These are phyloP conservation scores for Lepidopterella palustris DNA, from an alignment of 495 filamentous ascomycete species.

Conservation along the genomic window DNA sequence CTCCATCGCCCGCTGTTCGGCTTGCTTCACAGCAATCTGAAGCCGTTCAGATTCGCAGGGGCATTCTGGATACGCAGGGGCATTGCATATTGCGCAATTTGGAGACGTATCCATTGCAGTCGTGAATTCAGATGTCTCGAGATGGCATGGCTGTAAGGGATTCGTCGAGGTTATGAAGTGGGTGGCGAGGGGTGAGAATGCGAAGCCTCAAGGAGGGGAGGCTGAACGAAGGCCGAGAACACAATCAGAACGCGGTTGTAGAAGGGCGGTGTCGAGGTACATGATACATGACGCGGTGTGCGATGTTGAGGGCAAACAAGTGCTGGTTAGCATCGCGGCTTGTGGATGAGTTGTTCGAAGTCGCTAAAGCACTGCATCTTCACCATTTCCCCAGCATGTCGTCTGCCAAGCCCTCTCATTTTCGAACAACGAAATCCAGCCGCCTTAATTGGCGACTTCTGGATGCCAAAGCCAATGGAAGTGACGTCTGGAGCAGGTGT, in stretches of 20 bases:
- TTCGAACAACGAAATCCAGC: background rate
- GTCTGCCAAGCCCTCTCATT: background rate
- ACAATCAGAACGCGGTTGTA: slow-evolving; percentile 2
- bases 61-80: slow-evolving; percentile 50
- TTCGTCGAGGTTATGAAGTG: background rate
- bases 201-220: background rate
- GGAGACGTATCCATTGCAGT: slow-evolving; percentile 37
- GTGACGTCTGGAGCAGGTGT: too few species aligned
- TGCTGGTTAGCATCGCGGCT: slow-evolving; percentile 4
- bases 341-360: slow-evolving; percentile 1
- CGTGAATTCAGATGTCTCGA: slow-evolving; percentile 1
- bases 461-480: too few species aligned
- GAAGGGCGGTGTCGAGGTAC: slow-evolving; percentile 27
- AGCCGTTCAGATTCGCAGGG: slow-evolving; percentile 65
- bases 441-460: too few species aligned
- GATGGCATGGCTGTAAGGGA: background rate
- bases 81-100: slow-evolving; percentile 65
- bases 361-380: background rate
- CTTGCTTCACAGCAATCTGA: slow-evolving; percentile 58
- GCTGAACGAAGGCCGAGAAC: slow-evolving; percentile 4
- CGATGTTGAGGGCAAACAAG: background rate
- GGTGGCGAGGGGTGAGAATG: background rate
- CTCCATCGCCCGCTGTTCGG: slow-evolving; percentile 58
- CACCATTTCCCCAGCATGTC: background rate
- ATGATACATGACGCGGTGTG: slow-evolving; percentile 29